Evolutionary conservation across 2,329 filamentous ascomycete species (phyloP).

Genomic region (Penicillium frequentans): DNA sequence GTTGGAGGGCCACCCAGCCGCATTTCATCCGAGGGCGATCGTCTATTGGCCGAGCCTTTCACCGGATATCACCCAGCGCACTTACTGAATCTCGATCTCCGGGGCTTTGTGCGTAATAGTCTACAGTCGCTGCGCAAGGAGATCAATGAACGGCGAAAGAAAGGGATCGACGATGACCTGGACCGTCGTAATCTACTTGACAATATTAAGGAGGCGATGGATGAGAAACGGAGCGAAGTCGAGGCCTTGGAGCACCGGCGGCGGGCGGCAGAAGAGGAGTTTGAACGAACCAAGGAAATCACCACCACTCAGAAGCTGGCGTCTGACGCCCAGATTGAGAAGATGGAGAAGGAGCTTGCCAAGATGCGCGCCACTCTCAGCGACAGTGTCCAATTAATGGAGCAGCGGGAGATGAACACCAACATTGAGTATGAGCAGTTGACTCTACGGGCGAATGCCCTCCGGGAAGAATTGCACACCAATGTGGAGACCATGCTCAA

Average conservation of each 20-base stretch:
- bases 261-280: conserved; percentile 85
- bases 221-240: conserved; percentile 90
- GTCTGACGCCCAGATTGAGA: conserved; percentile 92
- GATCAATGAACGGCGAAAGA: conserved; percentile 82
- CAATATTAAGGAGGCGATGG: conserved; percentile 92
- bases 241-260: conserved; percentile 88
- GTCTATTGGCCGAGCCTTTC: conserved; percentile 75
- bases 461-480: conserved; percentile 96
- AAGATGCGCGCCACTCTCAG: conserved; percentile 82
- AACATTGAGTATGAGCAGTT: conserved; percentile 96
- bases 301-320: conserved; percentile 84
- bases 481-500: conserved; percentile 95
- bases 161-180: conserved; percentile 85
- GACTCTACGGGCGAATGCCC: conserved; percentile 74
- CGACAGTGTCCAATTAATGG: conserved; percentile 86
- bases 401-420: conserved; percentile 93
- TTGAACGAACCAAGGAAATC: conserved; percentile 87
- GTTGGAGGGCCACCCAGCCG: conserved; percentile 51
- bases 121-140: conserved; percentile 81
- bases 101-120: conserved; percentile 75
- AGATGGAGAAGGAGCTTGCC: conserved; percentile 97
- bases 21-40: conserved; percentile 61
- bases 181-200: conserved; percentile 92
- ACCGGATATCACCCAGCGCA: conserved; percentile 89
- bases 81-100: conserved; percentile 83